Evolutionary conservation across 1,284 basidiomycete species (phyloP), one percentile per base, ranked within the genome.

Genomic region (Leucoagaricus sp.): DNA sequence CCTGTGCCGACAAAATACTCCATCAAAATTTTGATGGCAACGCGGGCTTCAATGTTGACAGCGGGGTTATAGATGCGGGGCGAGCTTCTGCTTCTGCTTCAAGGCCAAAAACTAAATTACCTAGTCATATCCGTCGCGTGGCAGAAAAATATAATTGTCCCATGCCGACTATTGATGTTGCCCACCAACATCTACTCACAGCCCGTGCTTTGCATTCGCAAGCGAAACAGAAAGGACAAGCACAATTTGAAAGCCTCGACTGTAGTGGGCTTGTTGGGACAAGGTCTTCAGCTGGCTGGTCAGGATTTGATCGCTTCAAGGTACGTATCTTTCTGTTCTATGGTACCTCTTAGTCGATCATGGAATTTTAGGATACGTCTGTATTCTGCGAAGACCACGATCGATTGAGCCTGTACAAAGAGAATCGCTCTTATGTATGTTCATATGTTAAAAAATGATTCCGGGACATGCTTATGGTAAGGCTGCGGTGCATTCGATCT

Each of bases 31-130:
- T 94, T 67, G 86, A 93, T 60, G 90, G 86, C 17, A 77, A 81
- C 8, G 78, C 78, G 38, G 94, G 93, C n/a, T 96, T 96, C 69
- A 79, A 87, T n/a, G 83, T 96, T 53, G 86, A 89, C 36, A 91
- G 92, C 15, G 94, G 93, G n/a, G 85, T 96, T 65, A 93, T 93
- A 65, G 93, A 96, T 67, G 76, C 75, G 15, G 72, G 79, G 75
- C 82, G 63, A 31, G 78, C 75, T 17, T n/a, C n/a, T n/a, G n/a
- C n/a, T n/a, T n/a, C n/a, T n/a, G n/a, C n/a, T n/a, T n/a, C n/a
- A n/a, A n/a, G n/a, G n/a, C n/a, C n/a, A n/a, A n/a, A n/a, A n/a
- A n/a, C n/a, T n/a, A n/a, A n/a, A n/a, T n/a, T n/a, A n/a, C 25
- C 42, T 57, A 84, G 83, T 23, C 87, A 89, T 65, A 82, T 89